phyloP scores from a whole-genome alignment of 1,139 yeast species.

The Geotrichum carabidarum region DNA sequence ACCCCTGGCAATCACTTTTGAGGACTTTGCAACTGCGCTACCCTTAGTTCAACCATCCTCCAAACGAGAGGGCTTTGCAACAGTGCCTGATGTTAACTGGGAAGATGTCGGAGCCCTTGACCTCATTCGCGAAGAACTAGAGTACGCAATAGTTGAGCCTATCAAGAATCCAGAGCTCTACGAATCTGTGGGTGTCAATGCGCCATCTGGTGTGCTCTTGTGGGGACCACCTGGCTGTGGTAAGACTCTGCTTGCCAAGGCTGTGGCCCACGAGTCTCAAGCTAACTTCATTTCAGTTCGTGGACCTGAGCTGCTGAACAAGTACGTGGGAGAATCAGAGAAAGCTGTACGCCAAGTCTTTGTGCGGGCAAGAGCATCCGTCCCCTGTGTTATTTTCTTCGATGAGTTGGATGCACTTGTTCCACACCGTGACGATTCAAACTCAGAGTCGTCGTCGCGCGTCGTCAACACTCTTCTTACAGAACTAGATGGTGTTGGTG shows the following conservation, averaged over 20 bases:
- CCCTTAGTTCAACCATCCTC: constrained; percentile 97
- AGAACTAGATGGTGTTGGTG: constrained; percentile 90
- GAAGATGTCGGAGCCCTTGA: constrained; percentile 85
- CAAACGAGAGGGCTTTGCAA: constrained; percentile 96
- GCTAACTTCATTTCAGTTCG: constrained; percentile 93
- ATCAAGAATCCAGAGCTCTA: constrained; percentile 88
- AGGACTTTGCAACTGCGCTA: constrained; percentile 76
- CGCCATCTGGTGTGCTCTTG: constrained; percentile 93
- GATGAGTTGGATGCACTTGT: constrained; percentile 96
- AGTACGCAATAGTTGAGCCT: constrained; percentile 97
- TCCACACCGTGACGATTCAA: constrained; percentile 82
- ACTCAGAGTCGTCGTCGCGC: constrained; percentile 83
- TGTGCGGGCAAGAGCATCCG: constrained; percentile 87
- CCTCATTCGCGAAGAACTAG: constrained; percentile 77
- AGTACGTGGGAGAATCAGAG: constrained; percentile 95
- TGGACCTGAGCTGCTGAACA: constrained; percentile 90
- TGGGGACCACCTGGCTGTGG: constrained; percentile 99
- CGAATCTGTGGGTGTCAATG: constrained; percentile 85
- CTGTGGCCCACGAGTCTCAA: constrained; percentile 93
- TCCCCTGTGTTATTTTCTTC: constrained; percentile 91
- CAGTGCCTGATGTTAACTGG: constrained; percentile 98
- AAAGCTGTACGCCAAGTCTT: constrained; percentile 93
- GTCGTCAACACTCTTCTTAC: constrained; percentile 93
- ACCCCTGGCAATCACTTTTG: constrained; percentile 67
- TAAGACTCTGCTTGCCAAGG: constrained; percentile 90